Evolutionary conservation across 768 basidiomycete species (phyloP).

Genomic region (Vararia minispora): DNA sequence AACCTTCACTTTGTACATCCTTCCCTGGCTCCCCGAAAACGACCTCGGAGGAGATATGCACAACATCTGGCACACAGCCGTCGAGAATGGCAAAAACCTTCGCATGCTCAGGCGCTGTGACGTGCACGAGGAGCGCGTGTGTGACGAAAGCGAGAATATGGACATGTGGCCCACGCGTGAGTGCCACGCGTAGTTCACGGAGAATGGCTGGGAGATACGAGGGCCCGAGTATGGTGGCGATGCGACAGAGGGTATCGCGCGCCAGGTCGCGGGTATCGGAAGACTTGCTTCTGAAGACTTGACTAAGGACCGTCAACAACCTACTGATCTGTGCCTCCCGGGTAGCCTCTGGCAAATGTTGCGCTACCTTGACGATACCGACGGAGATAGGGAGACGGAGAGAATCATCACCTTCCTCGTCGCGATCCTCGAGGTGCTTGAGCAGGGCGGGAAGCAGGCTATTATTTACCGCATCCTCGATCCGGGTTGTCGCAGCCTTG

Average conservation of each 20-base stretch:
- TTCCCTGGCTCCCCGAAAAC: slow-evolving; percentile 91
- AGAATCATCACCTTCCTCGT: slow-evolving; percentile 72
- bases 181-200: slow-evolving; percentile 73
- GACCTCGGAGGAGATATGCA: slow-evolving; percentile 77
- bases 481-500: slow-evolving; percentile 19
- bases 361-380: slow-evolving; percentile 77
- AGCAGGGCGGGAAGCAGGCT: slow-evolving; percentile 74
- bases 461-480: slow-evolving; percentile 66
- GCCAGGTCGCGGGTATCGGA: slow-evolving; percentile 87
- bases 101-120: slow-evolving; percentile 53
- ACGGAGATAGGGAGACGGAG: slow-evolving; percentile 82
- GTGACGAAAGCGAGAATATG: slow-evolving; percentile 82
- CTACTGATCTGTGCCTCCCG: slow-evolving; percentile 62
- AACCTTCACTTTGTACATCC: slow-evolving; percentile 79
- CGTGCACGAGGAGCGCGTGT: slow-evolving; percentile 73
- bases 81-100: slow-evolving; percentile 56
- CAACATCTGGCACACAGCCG: slow-evolving; percentile 64
- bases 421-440: slow-evolving; percentile 70
- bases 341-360: slow-evolving; percentile 55
- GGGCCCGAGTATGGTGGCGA: slow-evolving; percentile 62
- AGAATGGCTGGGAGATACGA: slow-evolving; percentile 62
- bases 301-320: slow-evolving; percentile 76
- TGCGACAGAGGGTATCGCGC: slow-evolving; percentile 73
- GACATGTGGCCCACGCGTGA: slow-evolving; percentile 85
- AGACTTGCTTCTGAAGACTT: slow-evolving; percentile 85